A percentile compares a stretch with the other conserved stretches of the same genome.
phyloP scores from a whole-genome alignment of 768 basidiomycete genomes.

The Lentinus brumalis region DNA sequence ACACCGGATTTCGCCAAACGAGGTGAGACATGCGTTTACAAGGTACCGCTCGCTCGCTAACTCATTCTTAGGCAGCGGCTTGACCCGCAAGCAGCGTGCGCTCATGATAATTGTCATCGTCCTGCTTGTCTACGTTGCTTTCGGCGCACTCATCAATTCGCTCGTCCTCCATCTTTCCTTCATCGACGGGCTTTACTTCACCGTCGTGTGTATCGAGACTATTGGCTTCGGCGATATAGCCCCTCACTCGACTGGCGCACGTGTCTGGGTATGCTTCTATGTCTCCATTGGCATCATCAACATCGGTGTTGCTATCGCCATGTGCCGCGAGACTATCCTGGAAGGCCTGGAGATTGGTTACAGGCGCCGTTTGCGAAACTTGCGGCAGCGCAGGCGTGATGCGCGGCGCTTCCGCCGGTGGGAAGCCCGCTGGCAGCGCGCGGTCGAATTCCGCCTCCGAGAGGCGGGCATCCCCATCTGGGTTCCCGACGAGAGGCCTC shows the following conservation, averaged over 20 bases:
- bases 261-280: constrained; percentile 63
- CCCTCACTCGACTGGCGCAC: constrained; percentile 51
- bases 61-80: constrained; percentile 62
- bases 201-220: constrained; percentile 70
- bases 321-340: constrained; percentile 69
- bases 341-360: constrained; percentile 74
- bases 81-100: constrained; percentile 78
- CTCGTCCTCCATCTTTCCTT: constrained; percentile 58
- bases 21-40: constrained; percentile 42
- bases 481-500: constrained; percentile 42
- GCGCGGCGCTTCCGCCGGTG: constrained; percentile 46
- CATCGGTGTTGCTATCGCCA: constrained; percentile 54
- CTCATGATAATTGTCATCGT: constrained; percentile 80
- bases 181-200: constrained; percentile 78
- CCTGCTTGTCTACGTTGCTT: constrained; percentile 69
- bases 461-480: constrained; percentile 52
- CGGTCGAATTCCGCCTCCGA: constrained; percentile 65
- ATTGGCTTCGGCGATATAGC: constrained; percentile 75
- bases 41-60: neutral
- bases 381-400: constrained; percentile 49
- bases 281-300: constrained; percentile 62
- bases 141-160: constrained; percentile 66
- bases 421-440: constrained; percentile 56
- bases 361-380: constrained; percentile 50
- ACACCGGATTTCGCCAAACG: constrained; percentile 65